Evolutionary conservation across 352 stramenopile species (phyloP).

Genomic region (Pythium guiyangense): DNA sequence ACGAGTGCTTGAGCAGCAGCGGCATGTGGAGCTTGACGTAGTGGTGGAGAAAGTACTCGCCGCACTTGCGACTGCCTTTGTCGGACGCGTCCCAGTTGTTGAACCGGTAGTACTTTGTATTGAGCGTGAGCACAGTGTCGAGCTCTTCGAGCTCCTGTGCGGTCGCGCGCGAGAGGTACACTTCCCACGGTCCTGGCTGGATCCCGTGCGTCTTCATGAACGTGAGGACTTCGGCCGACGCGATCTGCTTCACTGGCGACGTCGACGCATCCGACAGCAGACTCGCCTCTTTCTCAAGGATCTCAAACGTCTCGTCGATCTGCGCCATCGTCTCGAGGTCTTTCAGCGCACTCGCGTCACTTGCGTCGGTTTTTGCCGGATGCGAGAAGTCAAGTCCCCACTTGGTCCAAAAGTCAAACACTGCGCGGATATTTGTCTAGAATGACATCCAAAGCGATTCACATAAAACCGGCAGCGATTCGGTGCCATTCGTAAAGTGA

Average conservation of each 20-base stretch:
- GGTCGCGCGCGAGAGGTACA: slow-evolving; percentile 67
- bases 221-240: slow-evolving; percentile 55
- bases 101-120: slow-evolving; percentile 72
- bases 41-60: slow-evolving; percentile 81
- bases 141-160: slow-evolving; percentile 69
- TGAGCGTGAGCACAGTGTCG: slow-evolving; percentile 56
- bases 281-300: slow-evolving; percentile 50
- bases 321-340: slow-evolving; percentile 40
- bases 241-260: slow-evolving; percentile 60
- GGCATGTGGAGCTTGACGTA: slow-evolving; percentile 81
- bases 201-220: slow-evolving; percentile 82
- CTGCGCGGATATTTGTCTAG: slow-evolving; percentile 63
- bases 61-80: slow-evolving; percentile 56
- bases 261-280: slow-evolving; percentile 54
- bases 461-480: neutral
- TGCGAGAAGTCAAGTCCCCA: slow-evolving; percentile 68
- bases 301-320: slow-evolving; percentile 61
- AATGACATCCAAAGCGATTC: neutral
- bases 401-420: slow-evolving; percentile 83
- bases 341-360: slow-evolving; percentile 22
- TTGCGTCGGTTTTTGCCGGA: slow-evolving; percentile 15
- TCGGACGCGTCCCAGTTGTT: slow-evolving; percentile 73
- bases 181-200: slow-evolving; percentile 72
- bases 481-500: too few relatives aligned
- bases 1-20: slow-evolving; percentile 57